phyloP scores from a whole-genome alignment of 768 basidiomycete species.

The Tephrocybe sp. region DNA sequence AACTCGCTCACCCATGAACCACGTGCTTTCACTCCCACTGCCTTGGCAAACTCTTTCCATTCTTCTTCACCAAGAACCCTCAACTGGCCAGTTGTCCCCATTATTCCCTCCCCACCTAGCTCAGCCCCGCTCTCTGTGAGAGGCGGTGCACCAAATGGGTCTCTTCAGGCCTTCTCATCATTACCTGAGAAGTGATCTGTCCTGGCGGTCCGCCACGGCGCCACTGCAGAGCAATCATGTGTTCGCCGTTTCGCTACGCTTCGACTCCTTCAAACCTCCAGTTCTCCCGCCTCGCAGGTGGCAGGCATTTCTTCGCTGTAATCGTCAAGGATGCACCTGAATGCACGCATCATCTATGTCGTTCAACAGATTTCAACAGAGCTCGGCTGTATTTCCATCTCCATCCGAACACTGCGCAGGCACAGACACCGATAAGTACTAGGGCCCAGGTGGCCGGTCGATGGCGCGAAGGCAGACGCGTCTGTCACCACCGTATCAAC shows the following conservation, averaged over 20 bases:
- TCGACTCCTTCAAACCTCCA: neutral
- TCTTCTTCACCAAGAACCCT: too few species aligned
- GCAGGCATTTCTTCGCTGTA: too few species aligned
- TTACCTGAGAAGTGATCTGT: conserved; percentile 9
- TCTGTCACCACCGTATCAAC: too few species aligned
- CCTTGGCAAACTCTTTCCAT: too few species aligned
- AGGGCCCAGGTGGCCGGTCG: too few species aligned
- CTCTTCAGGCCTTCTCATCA: conserved; percentile 5
- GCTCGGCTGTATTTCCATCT: too few species aligned
- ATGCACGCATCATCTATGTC: neutral
- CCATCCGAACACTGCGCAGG: too few species aligned
- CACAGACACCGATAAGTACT: too few species aligned
- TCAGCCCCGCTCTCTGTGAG: neutral
- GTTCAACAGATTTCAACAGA: too few species aligned
- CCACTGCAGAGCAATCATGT: conserved; percentile 1
- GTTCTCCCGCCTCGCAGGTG: too few species aligned
- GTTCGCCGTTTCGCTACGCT: neutral
- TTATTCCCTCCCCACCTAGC: neutral
- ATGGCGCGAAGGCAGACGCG: too few species aligned
- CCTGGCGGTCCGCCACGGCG: conserved; percentile 6
- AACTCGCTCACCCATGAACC: neutral
- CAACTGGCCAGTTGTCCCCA: neutral
- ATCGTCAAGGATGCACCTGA: neutral
- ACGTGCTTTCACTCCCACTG: conserved; percentile 4
- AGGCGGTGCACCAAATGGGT: conserved; percentile 3